These are phyloP conservation scores for Elsinoe australis DNA, from an alignment of 2,329 filamentous ascomycete genomes.

Conservation along the genomic window DNA sequence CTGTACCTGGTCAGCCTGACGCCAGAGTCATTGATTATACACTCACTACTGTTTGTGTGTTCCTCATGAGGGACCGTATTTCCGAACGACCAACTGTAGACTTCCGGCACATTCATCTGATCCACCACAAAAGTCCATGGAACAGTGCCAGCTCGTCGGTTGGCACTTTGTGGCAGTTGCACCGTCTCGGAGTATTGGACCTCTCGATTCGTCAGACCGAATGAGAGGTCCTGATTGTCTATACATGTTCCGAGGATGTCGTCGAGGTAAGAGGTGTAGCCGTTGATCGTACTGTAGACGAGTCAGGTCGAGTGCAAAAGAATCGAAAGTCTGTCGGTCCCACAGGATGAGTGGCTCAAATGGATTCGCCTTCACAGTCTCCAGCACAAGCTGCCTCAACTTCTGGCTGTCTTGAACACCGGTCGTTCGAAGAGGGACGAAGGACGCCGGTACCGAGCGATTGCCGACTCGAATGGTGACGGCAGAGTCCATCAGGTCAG, in stretches of 20 bases:
- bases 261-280: constrained; percentile 31
- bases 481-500: no score
- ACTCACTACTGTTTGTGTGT: constrained; percentile 14
- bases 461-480: constrained; percentile 27
- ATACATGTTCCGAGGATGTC: constrained; percentile 30
- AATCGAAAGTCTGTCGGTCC: not conserved
- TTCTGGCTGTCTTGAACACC: constrained; percentile 26
- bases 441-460: constrained; percentile 24
- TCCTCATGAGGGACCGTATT: constrained; percentile 27
- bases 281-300: constrained; percentile 25
- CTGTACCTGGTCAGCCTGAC: constrained; percentile 17
- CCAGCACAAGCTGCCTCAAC: constrained; percentile 29
- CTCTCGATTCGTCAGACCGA: constrained; percentile 30
- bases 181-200: constrained; percentile 31
- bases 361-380: constrained; percentile 28
- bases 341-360: constrained; percentile 29
- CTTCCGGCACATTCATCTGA: constrained; percentile 34
- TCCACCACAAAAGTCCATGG: constrained; percentile 34
- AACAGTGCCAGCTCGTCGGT: constrained; percentile 26
- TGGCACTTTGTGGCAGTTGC: constrained; percentile 31
- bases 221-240: constrained; percentile 28
- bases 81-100: constrained; percentile 34
- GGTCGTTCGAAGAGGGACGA: constrained; percentile 26
- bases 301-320: not conserved
- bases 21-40: no score